Conservation (phyloP, 129 eudicot genomes). For the Flaveria ramosissima region DNA sequence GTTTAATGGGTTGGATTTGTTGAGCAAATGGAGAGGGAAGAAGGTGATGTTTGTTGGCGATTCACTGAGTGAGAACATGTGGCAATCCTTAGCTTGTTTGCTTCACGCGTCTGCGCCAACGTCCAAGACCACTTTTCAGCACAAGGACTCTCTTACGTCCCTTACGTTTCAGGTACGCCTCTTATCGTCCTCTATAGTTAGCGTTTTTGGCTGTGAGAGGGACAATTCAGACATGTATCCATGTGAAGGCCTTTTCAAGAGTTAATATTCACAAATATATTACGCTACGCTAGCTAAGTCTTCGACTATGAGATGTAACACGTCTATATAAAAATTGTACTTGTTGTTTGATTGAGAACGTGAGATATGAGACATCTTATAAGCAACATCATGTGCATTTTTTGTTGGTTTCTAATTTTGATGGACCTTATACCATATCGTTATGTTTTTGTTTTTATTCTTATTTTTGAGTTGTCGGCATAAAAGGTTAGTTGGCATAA, state of each 20-base stretch:
- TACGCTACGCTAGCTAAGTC: not conserved
- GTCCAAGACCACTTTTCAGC: constrained; percentile 30
- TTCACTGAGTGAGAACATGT: constrained; percentile 56
- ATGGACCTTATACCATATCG: not conserved
- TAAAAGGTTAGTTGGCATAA: constrained; percentile 18
- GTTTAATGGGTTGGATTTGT: constrained; percentile 60
- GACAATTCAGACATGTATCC: too few species aligned
- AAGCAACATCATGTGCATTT: constrained; percentile 10
- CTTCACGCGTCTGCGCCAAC: constrained; percentile 44
- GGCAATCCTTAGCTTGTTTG: constrained; percentile 68
- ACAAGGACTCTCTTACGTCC: constrained; percentile 45
- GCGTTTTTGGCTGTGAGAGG: too few species aligned
- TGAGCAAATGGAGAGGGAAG: constrained; percentile 52
- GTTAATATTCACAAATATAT: not conserved
- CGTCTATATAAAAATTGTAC: not conserved
- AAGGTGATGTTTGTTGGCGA: constrained; percentile 66
- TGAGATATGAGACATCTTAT: not conserved
- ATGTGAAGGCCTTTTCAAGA: not conserved
- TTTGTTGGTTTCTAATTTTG: not conserved
- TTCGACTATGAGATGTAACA: not conserved
- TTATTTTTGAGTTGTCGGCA: constrained; percentile 29
- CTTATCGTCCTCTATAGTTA: not conserved
- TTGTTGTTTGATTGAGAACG: not conserved
- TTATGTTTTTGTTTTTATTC: constrained; percentile 3
- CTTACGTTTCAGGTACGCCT: constrained; percentile 64